Base-by-base conservation (phyloP, 768 basidiomycete genomes). In the Auriscalpium microsporum region DNA sequence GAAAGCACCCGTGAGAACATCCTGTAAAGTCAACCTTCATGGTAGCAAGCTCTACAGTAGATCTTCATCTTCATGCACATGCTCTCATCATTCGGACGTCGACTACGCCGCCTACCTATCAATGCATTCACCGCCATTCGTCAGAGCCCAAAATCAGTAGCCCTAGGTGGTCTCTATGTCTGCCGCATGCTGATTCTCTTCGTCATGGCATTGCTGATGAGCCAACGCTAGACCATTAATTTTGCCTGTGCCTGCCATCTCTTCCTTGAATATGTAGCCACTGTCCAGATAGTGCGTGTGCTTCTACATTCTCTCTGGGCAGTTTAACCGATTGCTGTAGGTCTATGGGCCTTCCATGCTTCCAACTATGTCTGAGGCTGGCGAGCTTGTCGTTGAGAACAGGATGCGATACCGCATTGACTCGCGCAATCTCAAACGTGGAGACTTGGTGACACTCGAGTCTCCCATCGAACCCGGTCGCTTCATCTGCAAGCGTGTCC, bases 401-500 rank as follows among this genome's bases (percentile, higher is more conserved):
- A 75, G 79, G 48, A 54, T 85, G 42, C 78, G 84, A 2, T 70
- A 75, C 54, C 72, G 77, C 45, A 72, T 84, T 50, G 71, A 76
- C 52, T 80, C 80, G 6, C 63, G 71, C 33, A 69, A 67, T 14
- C 69, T 92, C 49, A 63, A 71, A 52, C 81, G 92, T 52, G 94
- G 94, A 48, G 90, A 94, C 63, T 71, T 97, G 46, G 69, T 94
- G 56, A 80, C 84, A 13, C 72, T 86, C 34, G 77, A 74, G 52
- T 90, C 89, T 2, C 91, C 93, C 10, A 65, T 82, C 48, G 77
- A 83, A 54, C 87, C 87, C 2, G 69, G 70, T 4, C 78, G 78
- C 48, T 71, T 82, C 33, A 79, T 95, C 37, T 94, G 91, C 72
- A 98, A 98, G 73, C 82, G 95, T 44, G 73, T 98, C 10, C 77